phyloP scores from a whole-genome alignment of 2,329 filamentous ascomycete species.

The Gliomastix tumulicola region DNA sequence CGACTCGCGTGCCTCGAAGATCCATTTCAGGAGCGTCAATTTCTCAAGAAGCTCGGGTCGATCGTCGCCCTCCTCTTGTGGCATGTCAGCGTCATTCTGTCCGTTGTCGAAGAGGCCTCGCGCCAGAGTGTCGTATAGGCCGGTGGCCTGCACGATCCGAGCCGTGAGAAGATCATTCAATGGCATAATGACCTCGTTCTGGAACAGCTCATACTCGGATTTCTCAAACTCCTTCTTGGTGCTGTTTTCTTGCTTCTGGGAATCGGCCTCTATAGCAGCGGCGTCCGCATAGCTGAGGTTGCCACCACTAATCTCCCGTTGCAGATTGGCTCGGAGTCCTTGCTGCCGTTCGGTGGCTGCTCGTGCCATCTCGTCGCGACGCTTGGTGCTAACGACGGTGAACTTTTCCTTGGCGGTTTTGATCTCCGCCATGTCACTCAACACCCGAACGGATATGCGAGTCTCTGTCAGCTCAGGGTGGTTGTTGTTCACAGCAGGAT shows the following conservation, averaged over 20 bases:
- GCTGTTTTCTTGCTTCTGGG: constrained; percentile 62
- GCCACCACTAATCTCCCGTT: constrained; percentile 70
- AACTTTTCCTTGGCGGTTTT: constrained; percentile 60
- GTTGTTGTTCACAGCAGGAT: constrained; percentile 92
- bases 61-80: constrained; percentile 92
- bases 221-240: constrained; percentile 68
- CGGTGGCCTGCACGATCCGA: constrained; percentile 66
- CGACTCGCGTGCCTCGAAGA: constrained; percentile 88
- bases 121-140: constrained; percentile 71
- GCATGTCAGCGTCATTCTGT: constrained; percentile 64
- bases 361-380: constrained; percentile 46
- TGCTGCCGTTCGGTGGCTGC: constrained; percentile 48
- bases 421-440: constrained; percentile 69
- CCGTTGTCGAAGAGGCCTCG: constrained; percentile 63
- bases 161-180: constrained; percentile 73
- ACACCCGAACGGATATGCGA: constrained; percentile 62
- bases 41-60: constrained; percentile 91
- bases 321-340: constrained; percentile 66
- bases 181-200: constrained; percentile 74
- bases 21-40: constrained; percentile 90
- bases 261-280: constrained; percentile 71
- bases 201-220: constrained; percentile 76
- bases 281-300: constrained; percentile 79
- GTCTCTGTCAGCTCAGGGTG: constrained; percentile 83
- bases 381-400: constrained; percentile 46